Evolutionary conservation across 2,329 filamentous ascomycete species (phyloP).

Genomic region (Penicillium sp.): DNA sequence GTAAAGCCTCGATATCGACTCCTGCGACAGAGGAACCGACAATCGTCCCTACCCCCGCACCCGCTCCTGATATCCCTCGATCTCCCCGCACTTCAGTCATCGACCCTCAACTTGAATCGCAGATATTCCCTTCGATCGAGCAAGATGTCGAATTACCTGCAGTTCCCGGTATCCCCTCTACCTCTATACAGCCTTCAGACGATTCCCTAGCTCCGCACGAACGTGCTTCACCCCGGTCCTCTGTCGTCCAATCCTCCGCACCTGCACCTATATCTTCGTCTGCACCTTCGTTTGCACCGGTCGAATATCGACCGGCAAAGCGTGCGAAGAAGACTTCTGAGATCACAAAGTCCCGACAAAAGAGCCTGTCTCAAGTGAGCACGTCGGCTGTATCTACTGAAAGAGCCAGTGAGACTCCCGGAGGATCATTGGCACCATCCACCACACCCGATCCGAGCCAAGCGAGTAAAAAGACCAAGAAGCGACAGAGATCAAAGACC

Average conservation of each 20-base stretch:
- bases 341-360: conserved; percentile 13
- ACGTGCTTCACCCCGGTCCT: conserved; percentile 4
- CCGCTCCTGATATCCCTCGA: conserved; percentile 23
- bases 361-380: conserved; percentile 12
- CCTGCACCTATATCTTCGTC: conserved; percentile 14
- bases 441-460: conserved; percentile 28
- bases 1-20: conserved; percentile 30
- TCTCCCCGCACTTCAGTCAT: conserved; percentile 14
- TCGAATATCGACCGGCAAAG: conserved; percentile 2
- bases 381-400: conserved; percentile 14
- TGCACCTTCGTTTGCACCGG: neutral
- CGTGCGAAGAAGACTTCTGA: conserved; percentile 17
- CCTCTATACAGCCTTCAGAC: conserved; percentile 10
- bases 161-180: conserved; percentile 4
- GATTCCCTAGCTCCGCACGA: conserved; percentile 9
- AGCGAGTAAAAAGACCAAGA: conserved; percentile 27
- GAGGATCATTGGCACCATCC: conserved; percentile 23
- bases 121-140: conserved; percentile 17
- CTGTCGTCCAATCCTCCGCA: neutral
- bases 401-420: conserved; percentile 23
- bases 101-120: conserved; percentile 22
- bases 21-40: conserved; percentile 5
- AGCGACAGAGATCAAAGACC: conserved; percentile 31
- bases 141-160: conserved; percentile 14
- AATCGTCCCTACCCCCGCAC: conserved; percentile 18